These are phyloP conservation scores for Nigrograna mackinnonii DNA, from an alignment of 2,329 filamentous ascomycete species.

Conservation along the genomic window DNA sequence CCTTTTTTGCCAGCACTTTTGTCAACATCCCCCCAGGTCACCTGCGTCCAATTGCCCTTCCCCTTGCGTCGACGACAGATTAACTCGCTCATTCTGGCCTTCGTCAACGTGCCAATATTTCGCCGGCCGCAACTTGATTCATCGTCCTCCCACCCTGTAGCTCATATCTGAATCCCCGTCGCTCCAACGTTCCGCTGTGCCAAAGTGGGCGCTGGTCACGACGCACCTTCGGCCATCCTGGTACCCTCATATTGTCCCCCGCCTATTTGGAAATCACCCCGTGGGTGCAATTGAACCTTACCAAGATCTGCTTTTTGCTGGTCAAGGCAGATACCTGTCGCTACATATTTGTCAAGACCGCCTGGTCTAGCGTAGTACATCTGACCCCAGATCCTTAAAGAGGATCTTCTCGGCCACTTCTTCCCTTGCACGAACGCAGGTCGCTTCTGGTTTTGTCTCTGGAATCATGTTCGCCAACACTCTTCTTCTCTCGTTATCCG, in stretches of 20 bases:
- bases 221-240: conserved; percentile 26
- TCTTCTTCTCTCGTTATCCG: conserved; percentile 12
- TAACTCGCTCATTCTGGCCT: conserved; percentile 27
- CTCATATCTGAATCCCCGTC: conserved; percentile 24
- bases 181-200: conserved; percentile 20
- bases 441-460: conserved; percentile 17
- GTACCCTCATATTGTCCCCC: conserved; percentile 9
- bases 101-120: conserved; percentile 20
- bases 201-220: conserved; percentile 28
- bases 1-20: conserved; percentile 27
- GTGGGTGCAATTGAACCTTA: conserved; percentile 15
- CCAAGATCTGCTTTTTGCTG: conserved; percentile 41
- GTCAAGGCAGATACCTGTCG: conserved; percentile 39
- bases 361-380: conserved; percentile 13
- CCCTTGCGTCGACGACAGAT: conserved; percentile 36
- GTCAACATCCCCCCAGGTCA: conserved; percentile 24
- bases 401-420: conserved; percentile 21
- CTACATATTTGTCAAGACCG: conserved; percentile 28
- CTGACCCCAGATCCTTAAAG: conserved; percentile 23
- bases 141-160: conserved; percentile 16
- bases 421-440: conserved; percentile 10
- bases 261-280: conserved; percentile 15
- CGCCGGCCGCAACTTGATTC: conserved; percentile 16
- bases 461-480: conserved; percentile 17
- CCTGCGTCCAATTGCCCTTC: conserved; percentile 23